phyloP scores from a whole-genome alignment of 1,139 yeast species.

The Geotrichum citri-aurantii region DNA sequence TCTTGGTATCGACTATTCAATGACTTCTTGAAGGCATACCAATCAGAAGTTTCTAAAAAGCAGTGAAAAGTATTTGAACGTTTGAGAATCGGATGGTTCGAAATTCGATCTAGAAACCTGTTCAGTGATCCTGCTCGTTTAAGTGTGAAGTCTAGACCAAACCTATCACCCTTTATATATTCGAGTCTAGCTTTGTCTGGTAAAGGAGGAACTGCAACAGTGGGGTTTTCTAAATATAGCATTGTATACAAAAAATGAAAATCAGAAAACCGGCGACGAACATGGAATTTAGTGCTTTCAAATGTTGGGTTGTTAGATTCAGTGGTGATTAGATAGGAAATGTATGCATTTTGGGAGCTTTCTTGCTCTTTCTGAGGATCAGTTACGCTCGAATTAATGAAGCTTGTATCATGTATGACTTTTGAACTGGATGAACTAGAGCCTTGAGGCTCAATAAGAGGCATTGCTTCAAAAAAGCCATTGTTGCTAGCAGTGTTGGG shows the following conservation, averaged over 20 bases:
- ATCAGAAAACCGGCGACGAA: slow-evolving; percentile 77
- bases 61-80: slow-evolving; percentile 67
- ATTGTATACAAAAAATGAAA: slow-evolving; percentile 74
- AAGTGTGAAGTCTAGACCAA: slow-evolving; percentile 70
- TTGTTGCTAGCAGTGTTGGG: not conserved
- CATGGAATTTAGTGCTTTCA: slow-evolving; percentile 44
- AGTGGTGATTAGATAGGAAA: slow-evolving; percentile 73
- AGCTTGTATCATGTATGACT: slow-evolving; percentile 16
- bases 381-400: slow-evolving; percentile 42
- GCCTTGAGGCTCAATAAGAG: slow-evolving; percentile 1
- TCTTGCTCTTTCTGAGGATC: slow-evolving; percentile 79
- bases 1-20: slow-evolving; percentile 31
- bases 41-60: slow-evolving; percentile 74
- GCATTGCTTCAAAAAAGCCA: slow-evolving; percentile 5
- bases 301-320: slow-evolving; percentile 45
- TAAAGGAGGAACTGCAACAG: slow-evolving; percentile 82
- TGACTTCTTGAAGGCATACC: slow-evolving; percentile 71
- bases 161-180: slow-evolving; percentile 91
- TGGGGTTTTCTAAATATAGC: slow-evolving; percentile 71
- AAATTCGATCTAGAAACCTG: slow-evolving; percentile 65
- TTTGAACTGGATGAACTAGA: not conserved
- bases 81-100: slow-evolving; percentile 66
- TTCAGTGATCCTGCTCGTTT: slow-evolving; percentile 81
- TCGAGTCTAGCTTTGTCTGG: slow-evolving; percentile 91
- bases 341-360: slow-evolving; percentile 67